Base-by-base conservation (phyloP, 1,284 basidiomycete genomes). In the Fomitiporia mediterranea region DNA sequence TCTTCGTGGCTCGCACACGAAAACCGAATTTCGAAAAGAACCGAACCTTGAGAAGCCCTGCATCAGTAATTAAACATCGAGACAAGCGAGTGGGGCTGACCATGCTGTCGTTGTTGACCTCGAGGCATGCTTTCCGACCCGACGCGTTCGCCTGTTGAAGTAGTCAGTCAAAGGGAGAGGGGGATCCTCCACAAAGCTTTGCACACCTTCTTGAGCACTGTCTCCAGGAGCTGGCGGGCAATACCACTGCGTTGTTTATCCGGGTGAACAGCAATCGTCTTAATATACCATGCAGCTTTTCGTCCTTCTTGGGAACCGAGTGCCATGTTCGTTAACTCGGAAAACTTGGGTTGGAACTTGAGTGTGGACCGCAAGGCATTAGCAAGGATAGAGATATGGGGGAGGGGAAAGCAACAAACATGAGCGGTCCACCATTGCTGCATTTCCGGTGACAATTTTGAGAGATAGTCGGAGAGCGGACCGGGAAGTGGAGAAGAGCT, bases 361-460 rank as follows among this genome's bases (percentile, higher is more conserved):
- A 48, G 30, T 11, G 25, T n/a, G 30, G n/a, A n/a, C n/a, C n/a
- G n/a, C n/a, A n/a, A n/a, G n/a, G 21, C 28, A 25, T 49, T 15
- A 49, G 55, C 23, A 21, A 53, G n/a, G n/a, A 38, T 27, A 4
- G 43, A 35, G 23, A n/a, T 6, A 15, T 17, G 17, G 17, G 17
- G 30, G 17, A 21, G 13, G 4, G n/a, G 42, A 43, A 9, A 17
- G n/a, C 9, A 19, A 32, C 51, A n/a, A 25, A 60, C 58, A 51
- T 60, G 54, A n/a, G 48, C 37, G 7, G 39, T 39, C 58, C 58
- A 60, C 58, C 58, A 60, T 32, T 56, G 58, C 38, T 60, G 58
- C 58, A 60, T 60, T 27, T 60, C 58, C 4, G 55, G 51, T 2
- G 58, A 46, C 43, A 60, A 55, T 23, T 43, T 56, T 21, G 58